Conservation (phyloP, 2,329 filamentous ascomycete species). For the Cyphellophora attinorum region DNA sequence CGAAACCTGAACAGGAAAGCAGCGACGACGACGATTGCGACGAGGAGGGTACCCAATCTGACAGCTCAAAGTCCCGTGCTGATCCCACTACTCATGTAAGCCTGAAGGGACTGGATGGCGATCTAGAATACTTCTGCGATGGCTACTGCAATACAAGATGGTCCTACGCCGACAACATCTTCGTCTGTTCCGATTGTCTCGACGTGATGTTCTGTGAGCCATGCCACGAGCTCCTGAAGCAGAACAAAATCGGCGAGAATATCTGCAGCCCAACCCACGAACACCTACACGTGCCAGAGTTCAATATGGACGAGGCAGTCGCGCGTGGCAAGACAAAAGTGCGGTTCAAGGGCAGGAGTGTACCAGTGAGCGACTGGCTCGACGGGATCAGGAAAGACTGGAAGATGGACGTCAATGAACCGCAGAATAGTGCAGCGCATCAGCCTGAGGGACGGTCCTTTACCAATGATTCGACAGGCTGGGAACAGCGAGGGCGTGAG, state of each 20-base stretch:
- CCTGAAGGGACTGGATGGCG: conserved; percentile 2
- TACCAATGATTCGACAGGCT: too few species aligned
- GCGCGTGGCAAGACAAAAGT: conserved; percentile 15
- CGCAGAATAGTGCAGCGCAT: too few species aligned
- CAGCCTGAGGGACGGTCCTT: too few species aligned
- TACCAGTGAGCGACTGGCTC: not conserved
- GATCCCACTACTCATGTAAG: not conserved
- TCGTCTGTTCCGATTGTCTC: conserved; percentile 21
- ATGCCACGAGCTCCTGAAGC: conserved; percentile 15
- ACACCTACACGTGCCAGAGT: conserved; percentile 18
- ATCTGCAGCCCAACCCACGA: conserved; percentile 19
- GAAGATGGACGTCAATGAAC: not conserved
- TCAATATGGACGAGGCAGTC: conserved; percentile 14
- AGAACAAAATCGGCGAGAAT: conserved; percentile 8
- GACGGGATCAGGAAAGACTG: not conserved
- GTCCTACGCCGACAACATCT: conserved; percentile 20
- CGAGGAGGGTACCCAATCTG: not conserved
- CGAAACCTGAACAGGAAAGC: conserved; percentile 1
- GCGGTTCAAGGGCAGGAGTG: conserved; percentile 1
- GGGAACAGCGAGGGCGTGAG: too few species aligned
- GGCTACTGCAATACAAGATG: conserved; percentile 12
- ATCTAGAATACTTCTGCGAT: conserved; percentile 8
- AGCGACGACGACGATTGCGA: not conserved
- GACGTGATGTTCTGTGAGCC: conserved; percentile 17
- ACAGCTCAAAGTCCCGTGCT: not conserved